These are phyloP conservation scores for Melastoma malabathricum DNA, from an alignment of 345 rosid species.

Conservation along the genomic window DNA sequence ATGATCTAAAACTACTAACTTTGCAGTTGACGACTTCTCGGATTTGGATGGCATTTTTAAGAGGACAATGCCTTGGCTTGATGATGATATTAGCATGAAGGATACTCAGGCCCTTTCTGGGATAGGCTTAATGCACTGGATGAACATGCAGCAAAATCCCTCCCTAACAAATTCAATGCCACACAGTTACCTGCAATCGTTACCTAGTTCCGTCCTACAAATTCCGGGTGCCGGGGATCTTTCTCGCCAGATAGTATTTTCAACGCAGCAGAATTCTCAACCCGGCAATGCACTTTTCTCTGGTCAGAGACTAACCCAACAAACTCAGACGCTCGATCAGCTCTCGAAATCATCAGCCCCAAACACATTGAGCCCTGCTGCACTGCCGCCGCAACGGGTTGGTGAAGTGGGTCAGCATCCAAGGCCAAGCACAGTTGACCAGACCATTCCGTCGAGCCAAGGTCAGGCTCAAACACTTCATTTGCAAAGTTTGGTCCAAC, in stretches of 20 bases:
- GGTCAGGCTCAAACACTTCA: slow-evolving; percentile 37
- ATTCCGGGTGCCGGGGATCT: slow-evolving; percentile 31
- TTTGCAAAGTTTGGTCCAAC: slow-evolving; percentile 30
- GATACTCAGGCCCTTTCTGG: slow-evolving; percentile 60
- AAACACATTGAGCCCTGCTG: slow-evolving; percentile 19
- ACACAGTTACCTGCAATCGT: slow-evolving; percentile 30
- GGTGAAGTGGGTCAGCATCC: slow-evolving; percentile 34
- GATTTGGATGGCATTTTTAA: slow-evolving; percentile 67
- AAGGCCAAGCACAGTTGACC: slow-evolving; percentile 31
- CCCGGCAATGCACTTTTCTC: slow-evolving; percentile 27
- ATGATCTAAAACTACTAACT: too few relatives aligned
- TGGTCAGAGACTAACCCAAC: slow-evolving; percentile 32
- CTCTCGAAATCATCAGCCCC: slow-evolving; percentile 20
- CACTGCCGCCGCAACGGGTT: slow-evolving; percentile 28
- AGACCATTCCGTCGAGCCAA: slow-evolving; percentile 26
- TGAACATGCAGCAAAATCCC: slow-evolving; percentile 78
- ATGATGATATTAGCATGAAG: slow-evolving; percentile 58
- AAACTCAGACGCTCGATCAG: slow-evolving; percentile 39
- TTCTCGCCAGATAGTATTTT: slow-evolving; percentile 38
- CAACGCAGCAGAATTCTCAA: slow-evolving; percentile 28
- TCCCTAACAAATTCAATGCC: slow-evolving; percentile 34
- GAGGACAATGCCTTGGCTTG: slow-evolving; percentile 87
- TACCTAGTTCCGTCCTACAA: slow-evolving; percentile 34
- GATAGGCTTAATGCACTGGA: slow-evolving; percentile 80
- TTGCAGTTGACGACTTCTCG: slow-evolving; percentile 56